These are phyloP conservation scores for Cucurbita moschata DNA, from an alignment of 306 rosid species.

Conservation along the genomic window DNA sequence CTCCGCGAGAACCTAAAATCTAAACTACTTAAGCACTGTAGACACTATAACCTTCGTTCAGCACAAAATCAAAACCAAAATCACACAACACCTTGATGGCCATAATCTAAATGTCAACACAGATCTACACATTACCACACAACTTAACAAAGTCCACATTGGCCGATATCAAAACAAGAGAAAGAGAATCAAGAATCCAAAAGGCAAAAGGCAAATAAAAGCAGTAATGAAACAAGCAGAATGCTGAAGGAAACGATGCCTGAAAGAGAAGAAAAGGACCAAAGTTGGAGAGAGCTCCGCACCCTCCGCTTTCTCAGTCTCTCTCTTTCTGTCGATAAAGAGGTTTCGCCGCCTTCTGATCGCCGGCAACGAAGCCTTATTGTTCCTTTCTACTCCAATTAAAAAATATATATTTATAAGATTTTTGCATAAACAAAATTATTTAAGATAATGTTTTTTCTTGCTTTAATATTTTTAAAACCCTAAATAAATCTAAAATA, in stretches of 20 bases:
- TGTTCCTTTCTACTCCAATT: not conserved
- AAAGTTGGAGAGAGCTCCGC: not conserved
- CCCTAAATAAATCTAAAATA: too few species aligned
- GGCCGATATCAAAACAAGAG: not conserved
- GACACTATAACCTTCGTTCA: not conserved
- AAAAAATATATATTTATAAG: too few species aligned
- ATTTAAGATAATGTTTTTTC: too few species aligned
- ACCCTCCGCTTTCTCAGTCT: not conserved
- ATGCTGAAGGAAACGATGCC: not conserved
- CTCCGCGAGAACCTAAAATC: not conserved
- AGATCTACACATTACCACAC: not conserved
- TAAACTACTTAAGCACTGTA: not conserved
- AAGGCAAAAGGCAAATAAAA: not conserved
- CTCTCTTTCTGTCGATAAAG: not conserved
- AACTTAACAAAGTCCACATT: not conserved
- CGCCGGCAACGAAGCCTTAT: not conserved
- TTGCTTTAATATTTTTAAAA: too few species aligned
- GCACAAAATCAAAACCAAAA: not conserved
- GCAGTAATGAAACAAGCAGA: not conserved
- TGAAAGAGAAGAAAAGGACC: constrained; percentile 3
- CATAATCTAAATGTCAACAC: not conserved
- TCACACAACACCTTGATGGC: not conserved
- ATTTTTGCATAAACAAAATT: too few species aligned
- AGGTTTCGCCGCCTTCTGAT: not conserved
- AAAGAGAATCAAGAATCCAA: not conserved